Conservation (phyloP, 805 yeast species). For the Wickerhamomyces bovis region DNA sequence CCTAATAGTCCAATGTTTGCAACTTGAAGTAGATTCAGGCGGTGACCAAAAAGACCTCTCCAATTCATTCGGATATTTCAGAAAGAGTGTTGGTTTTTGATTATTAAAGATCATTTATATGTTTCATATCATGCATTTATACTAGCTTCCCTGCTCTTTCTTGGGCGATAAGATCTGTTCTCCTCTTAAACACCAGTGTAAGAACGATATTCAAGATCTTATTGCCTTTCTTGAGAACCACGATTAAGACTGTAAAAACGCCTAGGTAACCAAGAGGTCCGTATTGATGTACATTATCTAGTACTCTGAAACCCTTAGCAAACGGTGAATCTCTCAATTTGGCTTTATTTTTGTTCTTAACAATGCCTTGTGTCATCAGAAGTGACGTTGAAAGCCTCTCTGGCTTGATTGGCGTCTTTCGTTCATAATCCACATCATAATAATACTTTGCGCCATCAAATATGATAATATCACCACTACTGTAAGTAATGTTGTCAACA, state of each 20-base stretch:
- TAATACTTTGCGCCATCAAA: conserved; percentile 36
- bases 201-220: background rate
- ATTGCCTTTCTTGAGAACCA: background rate
- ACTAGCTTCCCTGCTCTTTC: background rate
- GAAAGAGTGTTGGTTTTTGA: too few relatives aligned
- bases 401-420: conserved; percentile 2
- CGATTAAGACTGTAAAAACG: background rate
- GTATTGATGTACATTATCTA: conserved; percentile 39
- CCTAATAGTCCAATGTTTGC: too few relatives aligned
- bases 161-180: background rate
- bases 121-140: background rate
- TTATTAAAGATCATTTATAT: too few relatives aligned
- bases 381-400: conserved; percentile 10
- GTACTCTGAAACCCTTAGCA: conserved; percentile 29
- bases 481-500: background rate
- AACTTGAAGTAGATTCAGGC: too few relatives aligned
- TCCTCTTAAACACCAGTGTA: background rate
- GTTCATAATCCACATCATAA: conserved; percentile 24
- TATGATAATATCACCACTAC: conserved; percentile 52
- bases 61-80: too few relatives aligned
- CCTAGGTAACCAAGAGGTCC: conserved; percentile 38
- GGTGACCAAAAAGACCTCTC: too few relatives aligned
- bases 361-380: conserved; percentile 6
- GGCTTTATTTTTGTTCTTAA: conserved; percentile 10
- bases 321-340: conserved; percentile 41